These are phyloP conservation scores for Pythium chondricola DNA, from an alignment of 352 stramenopile genomes.

Conservation along the genomic window DNA sequence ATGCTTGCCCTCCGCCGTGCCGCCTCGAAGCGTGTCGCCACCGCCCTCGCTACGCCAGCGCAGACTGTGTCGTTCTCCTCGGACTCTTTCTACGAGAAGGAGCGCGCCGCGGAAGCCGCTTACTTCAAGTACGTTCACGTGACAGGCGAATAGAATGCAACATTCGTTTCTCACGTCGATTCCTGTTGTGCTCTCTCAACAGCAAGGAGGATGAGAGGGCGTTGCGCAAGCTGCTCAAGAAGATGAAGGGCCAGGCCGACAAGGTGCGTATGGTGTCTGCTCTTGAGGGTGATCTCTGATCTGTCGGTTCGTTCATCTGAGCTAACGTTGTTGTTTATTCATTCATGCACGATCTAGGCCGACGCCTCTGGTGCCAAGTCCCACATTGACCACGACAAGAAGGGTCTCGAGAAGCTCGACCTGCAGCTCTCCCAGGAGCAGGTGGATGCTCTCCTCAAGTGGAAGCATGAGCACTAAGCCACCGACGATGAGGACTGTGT, in stretches of 20 bases:
- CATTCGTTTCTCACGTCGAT: too few species aligned
- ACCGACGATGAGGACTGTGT: too few species aligned
- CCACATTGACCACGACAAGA: conserved; percentile 73
- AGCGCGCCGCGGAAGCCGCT: conserved; percentile 62
- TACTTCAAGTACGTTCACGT: conserved; percentile 78
- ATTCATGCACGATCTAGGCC: conserved; percentile 12
- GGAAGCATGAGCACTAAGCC: conserved; percentile 85
- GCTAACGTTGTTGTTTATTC: not conserved
- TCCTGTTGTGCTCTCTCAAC: not conserved
- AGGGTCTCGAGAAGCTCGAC: conserved; percentile 65
- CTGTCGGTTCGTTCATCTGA: not conserved
- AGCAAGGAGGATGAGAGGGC: conserved; percentile 86
- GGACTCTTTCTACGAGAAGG: conserved; percentile 54
- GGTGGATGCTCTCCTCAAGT: conserved; percentile 79
- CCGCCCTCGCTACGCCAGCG: conserved; percentile 33
- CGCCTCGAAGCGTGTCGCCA: conserved; percentile 38
- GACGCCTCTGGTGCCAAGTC: conserved; percentile 57
- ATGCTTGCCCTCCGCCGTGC: conserved; percentile 72
- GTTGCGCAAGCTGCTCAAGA: conserved; percentile 82
- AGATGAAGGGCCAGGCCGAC: conserved; percentile 82
- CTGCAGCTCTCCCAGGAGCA: conserved; percentile 62
- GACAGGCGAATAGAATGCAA: not conserved
- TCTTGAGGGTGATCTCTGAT: not conserved
- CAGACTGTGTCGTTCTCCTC: conserved; percentile 38
- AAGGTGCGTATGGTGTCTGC: conserved; percentile 27